Percentiles rank a stretch among this genome's conserved stretches.
These are phyloP conservation scores for Eucalyptus cladocalyx DNA, from an alignment of 345 rosid species.

Conservation along the genomic window DNA sequence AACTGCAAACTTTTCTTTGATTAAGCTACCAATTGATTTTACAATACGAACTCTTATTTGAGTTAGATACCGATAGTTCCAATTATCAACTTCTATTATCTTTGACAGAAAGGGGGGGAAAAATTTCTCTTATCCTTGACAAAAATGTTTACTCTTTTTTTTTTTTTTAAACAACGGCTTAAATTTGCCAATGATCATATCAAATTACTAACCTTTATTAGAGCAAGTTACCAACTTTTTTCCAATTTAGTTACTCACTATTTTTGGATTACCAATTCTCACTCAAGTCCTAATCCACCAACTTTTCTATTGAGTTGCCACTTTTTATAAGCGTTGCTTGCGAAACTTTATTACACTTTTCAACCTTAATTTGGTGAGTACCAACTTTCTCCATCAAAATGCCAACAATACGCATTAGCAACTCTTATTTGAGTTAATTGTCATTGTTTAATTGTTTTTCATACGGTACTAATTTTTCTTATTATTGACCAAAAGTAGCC, in stretches of 20 bases:
- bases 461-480: not conserved
- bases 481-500: not conserved
- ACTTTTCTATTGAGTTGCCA: not conserved
- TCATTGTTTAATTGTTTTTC: not conserved
- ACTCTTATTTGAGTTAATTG: not conserved
- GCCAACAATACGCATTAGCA: not conserved
- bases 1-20: accelerated
- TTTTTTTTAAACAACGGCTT: not conserved
- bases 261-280: not conserved
- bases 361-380: not conserved
- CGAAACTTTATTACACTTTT: not conserved
- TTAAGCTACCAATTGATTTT: not conserved
- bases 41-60: not conserved
- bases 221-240: not conserved
- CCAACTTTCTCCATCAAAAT: not conserved
- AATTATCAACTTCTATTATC: not conserved
- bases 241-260: not conserved
- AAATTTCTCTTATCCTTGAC: not conserved
- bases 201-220: not conserved
- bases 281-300: not conserved
- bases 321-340: not conserved
- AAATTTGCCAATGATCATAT: not conserved
- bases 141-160: not conserved
- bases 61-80: not conserved
- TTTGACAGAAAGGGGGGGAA: not conserved